These are phyloP conservation scores for Aspergillus sp. DNA, from an alignment of 2,329 filamentous ascomycete species.

Conservation along the genomic window DNA sequence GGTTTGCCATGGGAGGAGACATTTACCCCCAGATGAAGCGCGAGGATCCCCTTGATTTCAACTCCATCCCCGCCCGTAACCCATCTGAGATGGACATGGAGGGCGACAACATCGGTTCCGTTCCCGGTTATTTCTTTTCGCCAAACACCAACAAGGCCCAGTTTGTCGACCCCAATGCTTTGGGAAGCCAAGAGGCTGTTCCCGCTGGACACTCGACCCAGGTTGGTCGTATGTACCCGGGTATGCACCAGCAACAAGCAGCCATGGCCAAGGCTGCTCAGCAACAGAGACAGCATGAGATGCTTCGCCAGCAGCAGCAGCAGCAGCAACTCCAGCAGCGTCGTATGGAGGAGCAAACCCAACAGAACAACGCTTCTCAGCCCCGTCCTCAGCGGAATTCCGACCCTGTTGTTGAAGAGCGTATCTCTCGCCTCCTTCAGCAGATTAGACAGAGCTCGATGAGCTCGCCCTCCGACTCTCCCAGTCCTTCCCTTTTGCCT, in stretches of 20 bases:
- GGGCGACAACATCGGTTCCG: constrained; percentile 57
- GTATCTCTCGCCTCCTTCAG: constrained; percentile 85
- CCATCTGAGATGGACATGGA: constrained; percentile 61
- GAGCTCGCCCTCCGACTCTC: constrained; percentile 45
- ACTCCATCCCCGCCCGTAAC: constrained; percentile 52
- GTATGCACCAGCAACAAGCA: constrained; percentile 85
- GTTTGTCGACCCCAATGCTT: constrained; percentile 67
- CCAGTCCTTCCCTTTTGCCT: constrained; percentile 38
- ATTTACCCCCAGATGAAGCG: constrained; percentile 43
- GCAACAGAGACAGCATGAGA: constrained; percentile 56
- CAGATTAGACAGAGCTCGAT: constrained; percentile 77
- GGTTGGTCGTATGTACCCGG: constrained; percentile 76
- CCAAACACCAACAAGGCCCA: constrained; percentile 41
- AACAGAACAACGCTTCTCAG: constrained; percentile 19
- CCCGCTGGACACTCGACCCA: constrained; percentile 47
- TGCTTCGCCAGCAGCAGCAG: constrained; percentile 55
- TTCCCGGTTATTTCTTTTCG: constrained; percentile 60
- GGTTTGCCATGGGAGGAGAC: constrained; percentile 50
- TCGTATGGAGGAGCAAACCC: constrained; percentile 22
- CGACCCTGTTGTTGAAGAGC: constrained; percentile 77
- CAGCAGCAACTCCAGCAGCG: constrained; percentile 42
- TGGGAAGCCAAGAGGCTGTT: constrained; percentile 56
- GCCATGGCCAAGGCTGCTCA: constrained; percentile 68
- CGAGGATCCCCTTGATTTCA: constrained; percentile 58
- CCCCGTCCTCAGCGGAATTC: constrained; percentile 35